phyloP scores from a whole-genome alignment of 1,139 yeast genomes.

The Yamadazyma atlantica region DNA sequence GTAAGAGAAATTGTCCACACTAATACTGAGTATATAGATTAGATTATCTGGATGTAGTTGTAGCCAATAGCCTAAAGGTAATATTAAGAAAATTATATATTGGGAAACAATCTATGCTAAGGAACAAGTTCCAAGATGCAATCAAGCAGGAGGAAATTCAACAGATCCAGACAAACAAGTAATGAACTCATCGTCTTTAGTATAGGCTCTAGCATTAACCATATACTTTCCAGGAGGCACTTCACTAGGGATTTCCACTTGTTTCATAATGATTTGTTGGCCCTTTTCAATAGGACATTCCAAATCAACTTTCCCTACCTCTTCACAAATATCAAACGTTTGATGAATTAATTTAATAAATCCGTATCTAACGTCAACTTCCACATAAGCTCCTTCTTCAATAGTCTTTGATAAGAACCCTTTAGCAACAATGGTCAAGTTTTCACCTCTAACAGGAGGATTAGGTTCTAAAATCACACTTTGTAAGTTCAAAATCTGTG shows the following conservation, averaged over 20 bases:
- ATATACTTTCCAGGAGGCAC: conserved; percentile 94
- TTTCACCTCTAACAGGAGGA: conserved; percentile 82
- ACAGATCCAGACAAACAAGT: conserved; percentile 85
- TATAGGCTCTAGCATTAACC: conserved; percentile 86
- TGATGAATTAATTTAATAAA: conserved; percentile 83
- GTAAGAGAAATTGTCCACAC: too few relatives aligned
- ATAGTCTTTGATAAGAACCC: conserved; percentile 61
- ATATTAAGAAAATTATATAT: too few relatives aligned
- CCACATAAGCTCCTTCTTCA: conserved; percentile 86
- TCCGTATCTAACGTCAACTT: conserved; percentile 89
- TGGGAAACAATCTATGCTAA: too few relatives aligned
- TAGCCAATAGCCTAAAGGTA: too few relatives aligned
- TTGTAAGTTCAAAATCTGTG: conserved; percentile 64
- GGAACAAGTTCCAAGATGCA: too few relatives aligned
- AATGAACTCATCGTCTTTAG: conserved; percentile 73
- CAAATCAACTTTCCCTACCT: conserved; percentile 75
- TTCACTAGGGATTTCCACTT: conserved; percentile 83
- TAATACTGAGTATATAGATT: too few relatives aligned
- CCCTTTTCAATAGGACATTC: conserved; percentile 81
- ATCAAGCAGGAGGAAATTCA: conserved; percentile 42
- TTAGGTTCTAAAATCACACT: conserved; percentile 69
- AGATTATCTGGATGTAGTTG: too few relatives aligned
- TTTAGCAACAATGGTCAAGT: conserved; percentile 72
- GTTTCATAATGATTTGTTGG: conserved; percentile 59
- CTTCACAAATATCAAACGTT: conserved; percentile 88